Evolutionary conservation across 352 stramenopile species (phyloP).

Genomic region (Poterioochromonas sp.): DNA sequence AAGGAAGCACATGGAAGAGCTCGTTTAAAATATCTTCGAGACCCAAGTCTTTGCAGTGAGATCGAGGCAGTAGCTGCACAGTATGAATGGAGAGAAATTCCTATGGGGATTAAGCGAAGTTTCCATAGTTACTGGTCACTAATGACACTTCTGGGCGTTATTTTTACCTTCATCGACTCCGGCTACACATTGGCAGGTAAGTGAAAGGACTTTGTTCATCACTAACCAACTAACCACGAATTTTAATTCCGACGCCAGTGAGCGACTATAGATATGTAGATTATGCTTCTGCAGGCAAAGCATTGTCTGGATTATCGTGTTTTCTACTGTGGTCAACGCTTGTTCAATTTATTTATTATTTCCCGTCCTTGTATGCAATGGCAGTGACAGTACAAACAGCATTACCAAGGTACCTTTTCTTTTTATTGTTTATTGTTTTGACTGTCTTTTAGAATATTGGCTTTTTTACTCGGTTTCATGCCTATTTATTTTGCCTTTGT

Average conservation of each 20-base stretch:
- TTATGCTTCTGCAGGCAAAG: neutral
- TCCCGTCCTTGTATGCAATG: neutral
- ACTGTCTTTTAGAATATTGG: neutral
- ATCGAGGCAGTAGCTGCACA: neutral
- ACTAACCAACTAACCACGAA: neutral
- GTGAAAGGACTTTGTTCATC: neutral
- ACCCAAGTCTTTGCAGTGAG: neutral
- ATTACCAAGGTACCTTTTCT: neutral
- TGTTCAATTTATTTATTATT: neutral
- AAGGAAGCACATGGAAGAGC: slow-evolving; percentile 1
- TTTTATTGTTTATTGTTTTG: neutral
- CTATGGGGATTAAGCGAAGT: neutral
- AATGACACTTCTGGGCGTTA: neutral
- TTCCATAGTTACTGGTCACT: slow-evolving; percentile 12
- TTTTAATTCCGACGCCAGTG: neutral
- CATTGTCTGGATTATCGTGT: neutral
- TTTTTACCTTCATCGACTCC: neutral
- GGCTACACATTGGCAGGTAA: neutral
- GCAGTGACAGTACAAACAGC: neutral
- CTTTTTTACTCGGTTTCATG: neutral
- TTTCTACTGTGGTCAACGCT: neutral
- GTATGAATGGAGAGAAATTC: slow-evolving; percentile 9
- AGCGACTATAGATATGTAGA: neutral
- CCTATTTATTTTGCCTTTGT: neutral
- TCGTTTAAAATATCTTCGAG: neutral